Percentiles rank a stretch among this genome's conserved stretches.
Conservation (phyloP, 331 rosid genomes). For the Quercus tomentella region DNA sequence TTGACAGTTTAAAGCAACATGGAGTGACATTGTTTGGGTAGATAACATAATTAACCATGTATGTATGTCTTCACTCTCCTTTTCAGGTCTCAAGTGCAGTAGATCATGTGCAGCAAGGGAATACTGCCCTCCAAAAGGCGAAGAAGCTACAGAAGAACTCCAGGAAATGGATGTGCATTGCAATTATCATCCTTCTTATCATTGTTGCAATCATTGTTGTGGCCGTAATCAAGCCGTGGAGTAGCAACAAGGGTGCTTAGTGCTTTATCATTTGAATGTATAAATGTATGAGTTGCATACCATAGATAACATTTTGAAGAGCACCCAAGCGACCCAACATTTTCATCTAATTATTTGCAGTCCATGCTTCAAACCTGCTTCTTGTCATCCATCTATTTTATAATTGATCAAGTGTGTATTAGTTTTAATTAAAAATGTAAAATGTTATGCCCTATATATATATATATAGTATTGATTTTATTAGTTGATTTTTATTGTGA, state of each 20-base stretch:
- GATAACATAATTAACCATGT: not conserved
- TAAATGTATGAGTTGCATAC: not conserved
- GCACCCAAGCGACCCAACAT: not conserved
- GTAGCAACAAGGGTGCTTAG: conserved; percentile 45
- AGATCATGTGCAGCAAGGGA: conserved; percentile 92
- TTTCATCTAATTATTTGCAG: conserved; percentile 1
- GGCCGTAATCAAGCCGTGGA: conserved; percentile 82
- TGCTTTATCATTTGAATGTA: not conserved
- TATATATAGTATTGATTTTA: not conserved
- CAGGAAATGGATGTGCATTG: conserved; percentile 95
- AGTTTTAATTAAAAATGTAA: not conserved
- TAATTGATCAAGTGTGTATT: not conserved
- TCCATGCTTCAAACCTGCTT: conserved; percentile 4
- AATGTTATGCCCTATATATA: not conserved
- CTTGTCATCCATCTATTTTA: not conserved
- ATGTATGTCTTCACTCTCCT: not conserved
- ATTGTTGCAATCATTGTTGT: conserved; percentile 52
- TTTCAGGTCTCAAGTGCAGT: conserved; percentile 84
- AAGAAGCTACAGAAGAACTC: conserved; percentile 74
- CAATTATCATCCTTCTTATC: conserved; percentile 74
- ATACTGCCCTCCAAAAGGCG: conserved; percentile 69
- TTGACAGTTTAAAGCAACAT: not conserved
- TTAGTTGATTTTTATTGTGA: not conserved
- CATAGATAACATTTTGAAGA: not conserved
- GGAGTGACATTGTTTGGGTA: not conserved